phyloP scores from a whole-genome alignment of 148 eudicot genomes.

The Selenicereus undatus region DNA sequence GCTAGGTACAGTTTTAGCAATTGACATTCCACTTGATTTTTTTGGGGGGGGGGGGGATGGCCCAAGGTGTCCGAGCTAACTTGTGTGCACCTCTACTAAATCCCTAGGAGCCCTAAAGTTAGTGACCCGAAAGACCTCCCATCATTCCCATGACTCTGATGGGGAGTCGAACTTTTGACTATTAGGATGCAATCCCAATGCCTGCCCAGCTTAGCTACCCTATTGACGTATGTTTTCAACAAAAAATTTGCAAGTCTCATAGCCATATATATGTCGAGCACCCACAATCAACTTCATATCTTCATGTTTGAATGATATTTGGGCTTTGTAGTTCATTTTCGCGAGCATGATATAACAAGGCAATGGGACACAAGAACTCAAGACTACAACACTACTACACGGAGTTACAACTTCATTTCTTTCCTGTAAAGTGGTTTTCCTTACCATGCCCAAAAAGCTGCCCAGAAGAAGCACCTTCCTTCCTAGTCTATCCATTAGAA shows the following conservation, averaged over 20 bases:
- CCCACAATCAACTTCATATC: not conserved
- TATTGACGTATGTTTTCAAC: not conserved
- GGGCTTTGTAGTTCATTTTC: not conserved
- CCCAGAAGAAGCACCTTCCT: conserved; percentile 80
- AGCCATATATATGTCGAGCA: not conserved
- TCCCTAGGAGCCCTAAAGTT: no score
- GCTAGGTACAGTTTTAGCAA: not conserved
- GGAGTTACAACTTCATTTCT: not conserved
- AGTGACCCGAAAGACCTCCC: no score
- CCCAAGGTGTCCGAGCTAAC: no score
- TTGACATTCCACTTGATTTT: not conserved
- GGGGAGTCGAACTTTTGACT: no score
- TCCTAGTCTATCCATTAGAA: conserved; percentile 87
- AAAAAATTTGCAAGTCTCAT: not conserved
- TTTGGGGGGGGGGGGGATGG: no score
- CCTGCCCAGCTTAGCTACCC: no score
- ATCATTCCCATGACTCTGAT: no score
- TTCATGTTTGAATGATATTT: not conserved
- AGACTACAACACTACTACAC: not conserved
- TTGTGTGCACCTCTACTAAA: no score
- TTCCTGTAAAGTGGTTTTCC: conserved; percentile 10
- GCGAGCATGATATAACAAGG: not conserved
- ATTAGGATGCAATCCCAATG: no score
- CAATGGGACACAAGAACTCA: not conserved
- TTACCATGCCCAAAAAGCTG: conserved; percentile 82